Conservation (phyloP, 2,329 filamentous ascomycete species). For the Aspergillus calidoustus region DNA sequence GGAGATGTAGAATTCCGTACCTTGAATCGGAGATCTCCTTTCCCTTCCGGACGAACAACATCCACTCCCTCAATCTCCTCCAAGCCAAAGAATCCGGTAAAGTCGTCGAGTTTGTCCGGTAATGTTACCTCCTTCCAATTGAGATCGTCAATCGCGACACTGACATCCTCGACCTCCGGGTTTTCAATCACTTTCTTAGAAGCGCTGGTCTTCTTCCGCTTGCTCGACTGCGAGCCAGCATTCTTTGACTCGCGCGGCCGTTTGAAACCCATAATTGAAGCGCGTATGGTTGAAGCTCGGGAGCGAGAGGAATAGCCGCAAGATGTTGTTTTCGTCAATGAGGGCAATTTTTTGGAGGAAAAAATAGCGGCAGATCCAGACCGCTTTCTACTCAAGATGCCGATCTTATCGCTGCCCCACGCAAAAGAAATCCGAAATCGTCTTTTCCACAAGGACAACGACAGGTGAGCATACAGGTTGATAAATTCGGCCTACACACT, state of each 20-base stretch:
- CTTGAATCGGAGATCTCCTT: slow-evolving; percentile 51
- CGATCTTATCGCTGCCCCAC: slow-evolving; percentile 46
- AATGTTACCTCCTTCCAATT: slow-evolving; percentile 68
- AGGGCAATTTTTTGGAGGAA: slow-evolving; percentile 24
- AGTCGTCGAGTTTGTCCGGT: slow-evolving; percentile 80
- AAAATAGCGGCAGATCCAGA: slow-evolving; percentile 45
- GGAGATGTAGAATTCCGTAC: slow-evolving; percentile 29
- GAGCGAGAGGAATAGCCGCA: slow-evolving; percentile 12
- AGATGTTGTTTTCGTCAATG: not conserved
- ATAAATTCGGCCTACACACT: not conserved
- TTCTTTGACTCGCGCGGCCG: slow-evolving; percentile 39
- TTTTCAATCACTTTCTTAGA: slow-evolving; percentile 18
- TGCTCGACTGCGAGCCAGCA: slow-evolving; percentile 35
- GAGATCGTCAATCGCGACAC: slow-evolving; percentile 55
- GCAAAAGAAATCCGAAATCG: slow-evolving; percentile 24
- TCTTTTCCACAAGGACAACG: not conserved
- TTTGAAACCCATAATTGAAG: slow-evolving; percentile 41
- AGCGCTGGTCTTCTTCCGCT: slow-evolving; percentile 39
- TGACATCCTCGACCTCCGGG: slow-evolving; percentile 29
- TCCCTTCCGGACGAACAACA: slow-evolving; percentile 69
- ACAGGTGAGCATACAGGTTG: not conserved
- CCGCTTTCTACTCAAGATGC: slow-evolving; percentile 28
- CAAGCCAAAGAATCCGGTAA: slow-evolving; percentile 89
- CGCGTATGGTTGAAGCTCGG: not conserved
- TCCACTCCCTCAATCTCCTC: slow-evolving; percentile 93